These are phyloP conservation scores for Coemansia sp. DNA, from an alignment of 192 early-diverging fungal species.

Conservation along the genomic window DNA sequence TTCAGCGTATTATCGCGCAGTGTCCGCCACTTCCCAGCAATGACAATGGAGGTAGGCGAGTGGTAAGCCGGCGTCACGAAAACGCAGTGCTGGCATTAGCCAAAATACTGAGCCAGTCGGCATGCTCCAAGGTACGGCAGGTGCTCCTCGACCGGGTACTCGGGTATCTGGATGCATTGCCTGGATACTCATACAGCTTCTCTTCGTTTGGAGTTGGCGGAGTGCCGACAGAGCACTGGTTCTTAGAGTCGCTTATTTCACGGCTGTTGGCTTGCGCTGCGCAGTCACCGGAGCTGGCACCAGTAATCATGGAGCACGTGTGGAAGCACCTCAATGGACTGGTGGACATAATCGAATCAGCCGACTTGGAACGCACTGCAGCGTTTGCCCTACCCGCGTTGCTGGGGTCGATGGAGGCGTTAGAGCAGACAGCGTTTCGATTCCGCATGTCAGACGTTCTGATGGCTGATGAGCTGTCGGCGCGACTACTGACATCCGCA, in stretches of 20 bases:
- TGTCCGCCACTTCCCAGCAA: conserved; percentile 26
- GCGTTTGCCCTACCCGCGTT: conserved; percentile 32
- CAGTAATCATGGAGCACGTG: conserved; percentile 22
- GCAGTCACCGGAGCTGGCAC: conserved; percentile 10
- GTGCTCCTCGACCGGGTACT: conserved; percentile 35
- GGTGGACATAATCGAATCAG: conserved; percentile 14
- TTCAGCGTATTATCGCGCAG: conserved; percentile 31
- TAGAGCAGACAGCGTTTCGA: conserved; percentile 32
- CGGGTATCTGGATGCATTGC: conserved; percentile 34
- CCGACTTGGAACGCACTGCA: conserved; percentile 11
- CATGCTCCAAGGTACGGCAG: conserved; percentile 6
- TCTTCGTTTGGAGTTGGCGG: conserved; percentile 22
- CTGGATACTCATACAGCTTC: conserved; percentile 23
- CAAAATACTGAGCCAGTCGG: conserved; percentile 30
- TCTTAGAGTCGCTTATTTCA: conserved; percentile 23
- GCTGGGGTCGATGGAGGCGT: conserved; percentile 32
- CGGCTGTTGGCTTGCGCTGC: conserved; percentile 41
- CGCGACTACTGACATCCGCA: conserved; percentile 15
- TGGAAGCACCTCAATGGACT: conserved; percentile 33
- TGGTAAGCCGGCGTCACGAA: conserved; percentile 41
- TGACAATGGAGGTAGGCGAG: neutral
- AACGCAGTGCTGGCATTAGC: conserved; percentile 51
- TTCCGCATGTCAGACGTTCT: conserved; percentile 26
- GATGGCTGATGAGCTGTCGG: conserved; percentile 19
- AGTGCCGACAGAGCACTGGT: conserved; percentile 28